These are phyloP conservation scores for Thraustochytrium sp. DNA, from an alignment of 352 stramenopile genomes.

Conservation along the genomic window DNA sequence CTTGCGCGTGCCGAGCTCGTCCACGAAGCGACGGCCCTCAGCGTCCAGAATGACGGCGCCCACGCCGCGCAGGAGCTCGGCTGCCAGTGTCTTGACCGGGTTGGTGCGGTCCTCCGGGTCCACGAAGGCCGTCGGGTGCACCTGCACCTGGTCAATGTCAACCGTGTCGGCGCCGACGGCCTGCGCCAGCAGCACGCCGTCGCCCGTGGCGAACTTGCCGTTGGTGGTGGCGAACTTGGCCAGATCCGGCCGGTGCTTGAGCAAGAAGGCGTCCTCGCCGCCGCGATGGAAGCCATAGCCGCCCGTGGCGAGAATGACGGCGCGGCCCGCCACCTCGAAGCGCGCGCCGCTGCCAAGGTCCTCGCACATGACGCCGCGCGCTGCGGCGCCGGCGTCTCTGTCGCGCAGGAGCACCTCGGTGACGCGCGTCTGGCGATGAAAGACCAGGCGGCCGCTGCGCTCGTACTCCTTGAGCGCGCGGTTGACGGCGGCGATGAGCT, in stretches of 20 bases:
- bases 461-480: not conserved
- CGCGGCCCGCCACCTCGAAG: not conserved
- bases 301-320: slow-evolving; percentile 40
- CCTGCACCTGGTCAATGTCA: slow-evolving; percentile 48
- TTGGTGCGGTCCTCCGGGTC: slow-evolving; percentile 68
- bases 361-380: not conserved
- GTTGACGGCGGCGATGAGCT: slow-evolving; percentile 40
- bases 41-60: slow-evolving; percentile 65
- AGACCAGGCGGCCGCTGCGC: not conserved
- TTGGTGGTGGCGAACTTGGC: slow-evolving; percentile 41
- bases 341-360: not conserved
- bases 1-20: slow-evolving; percentile 68
- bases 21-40: slow-evolving; percentile 64
- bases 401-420: not conserved
- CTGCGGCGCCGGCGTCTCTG: not conserved
- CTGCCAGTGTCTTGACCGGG: slow-evolving; percentile 50
- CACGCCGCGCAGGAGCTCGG: slow-evolving; percentile 67
- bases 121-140: slow-evolving; percentile 57
- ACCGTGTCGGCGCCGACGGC: slow-evolving; percentile 42
- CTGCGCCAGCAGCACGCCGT: slow-evolving; percentile 35
- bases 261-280: slow-evolving; percentile 17
- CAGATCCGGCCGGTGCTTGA: not conserved
- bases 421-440: not conserved
- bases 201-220: slow-evolving; percentile 45
- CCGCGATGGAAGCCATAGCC: slow-evolving; percentile 38